Evolutionary conservation across 768 basidiomycete species (phyloP).

Genomic region (Hortiboletus campestris): DNA sequence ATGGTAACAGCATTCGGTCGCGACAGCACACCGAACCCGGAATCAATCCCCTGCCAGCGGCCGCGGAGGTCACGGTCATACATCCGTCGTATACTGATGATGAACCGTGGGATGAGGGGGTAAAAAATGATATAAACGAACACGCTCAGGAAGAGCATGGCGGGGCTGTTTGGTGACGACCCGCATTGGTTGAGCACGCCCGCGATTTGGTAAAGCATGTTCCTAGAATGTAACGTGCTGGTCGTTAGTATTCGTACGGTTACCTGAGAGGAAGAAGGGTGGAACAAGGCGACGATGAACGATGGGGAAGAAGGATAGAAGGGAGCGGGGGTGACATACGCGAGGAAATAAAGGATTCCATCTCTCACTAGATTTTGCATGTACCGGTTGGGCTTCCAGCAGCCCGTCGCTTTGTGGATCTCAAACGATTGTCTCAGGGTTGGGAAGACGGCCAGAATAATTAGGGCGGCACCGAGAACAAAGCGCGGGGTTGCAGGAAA

Average conservation of each 20-base stretch:
- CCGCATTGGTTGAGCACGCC: neutral
- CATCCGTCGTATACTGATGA: constrained; percentile 2
- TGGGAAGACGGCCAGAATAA: neutral
- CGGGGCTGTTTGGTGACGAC: neutral
- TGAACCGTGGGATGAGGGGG: constrained; percentile 2
- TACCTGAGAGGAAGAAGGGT: too few relatives aligned
- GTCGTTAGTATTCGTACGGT: too few relatives aligned
- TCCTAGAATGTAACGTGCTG: neutral
- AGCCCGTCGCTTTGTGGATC: constrained; percentile 3
- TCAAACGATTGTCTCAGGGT: neutral
- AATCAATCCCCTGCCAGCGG: neutral
- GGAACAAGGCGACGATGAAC: too few relatives aligned
- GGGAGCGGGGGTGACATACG: neutral
- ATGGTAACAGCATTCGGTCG: neutral
- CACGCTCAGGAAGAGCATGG: neutral
- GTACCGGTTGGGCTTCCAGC: constrained; percentile 9
- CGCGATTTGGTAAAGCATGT: neutral
- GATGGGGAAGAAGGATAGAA: neutral
- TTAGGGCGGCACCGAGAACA: neutral
- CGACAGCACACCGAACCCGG: neutral
- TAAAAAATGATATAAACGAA: neutral
- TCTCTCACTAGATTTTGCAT: constrained; percentile 1
- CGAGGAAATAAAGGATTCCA: constrained; percentile 9
- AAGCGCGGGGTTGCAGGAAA: neutral
- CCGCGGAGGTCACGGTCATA: neutral